Conservation (phyloP, 208 protist genomes). For the Borovskyia barvae region DNA sequence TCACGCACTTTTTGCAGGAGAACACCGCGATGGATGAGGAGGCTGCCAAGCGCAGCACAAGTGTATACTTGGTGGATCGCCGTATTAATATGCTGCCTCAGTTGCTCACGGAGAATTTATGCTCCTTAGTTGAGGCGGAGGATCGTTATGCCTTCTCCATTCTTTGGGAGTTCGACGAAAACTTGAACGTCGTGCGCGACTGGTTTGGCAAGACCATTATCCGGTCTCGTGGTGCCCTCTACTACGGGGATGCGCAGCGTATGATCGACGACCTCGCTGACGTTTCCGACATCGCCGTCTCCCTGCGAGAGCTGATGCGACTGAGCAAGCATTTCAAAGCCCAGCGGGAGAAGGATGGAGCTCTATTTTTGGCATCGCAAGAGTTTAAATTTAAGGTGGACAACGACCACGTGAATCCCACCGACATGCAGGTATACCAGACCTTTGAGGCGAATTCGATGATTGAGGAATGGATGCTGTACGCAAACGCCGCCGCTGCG, state of each 20-base stretch:
- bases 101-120: constrained; percentile 95
- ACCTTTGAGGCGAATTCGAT: constrained; percentile 93
- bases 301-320: constrained; percentile 74
- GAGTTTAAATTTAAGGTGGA: constrained; percentile 92
- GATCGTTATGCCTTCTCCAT: constrained; percentile 94
- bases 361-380: constrained; percentile 86
- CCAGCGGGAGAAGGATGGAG: constrained; percentile 75
- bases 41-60: constrained; percentile 92
- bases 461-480: constrained; percentile 97
- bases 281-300: constrained; percentile 61
- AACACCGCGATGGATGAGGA: constrained; percentile 93
- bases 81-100: constrained; percentile 98
- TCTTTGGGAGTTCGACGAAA: constrained; percentile 92
- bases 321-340: constrained; percentile 85
- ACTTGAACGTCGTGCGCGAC: constrained; percentile 79
- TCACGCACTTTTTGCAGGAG: constrained; percentile 94
- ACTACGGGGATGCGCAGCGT: constrained; percentile 94
- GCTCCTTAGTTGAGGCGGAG: constrained; percentile 89
- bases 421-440: constrained; percentile 90
- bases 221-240: constrained; percentile 85
- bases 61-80: constrained; percentile 95
- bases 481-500: constrained; percentile 93
- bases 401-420: constrained; percentile 85
- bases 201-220: constrained; percentile 95
- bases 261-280: constrained; percentile 88